Conservation (phyloP, 2,329 filamentous ascomycete genomes). For the Aspergillus ruber region DNA sequence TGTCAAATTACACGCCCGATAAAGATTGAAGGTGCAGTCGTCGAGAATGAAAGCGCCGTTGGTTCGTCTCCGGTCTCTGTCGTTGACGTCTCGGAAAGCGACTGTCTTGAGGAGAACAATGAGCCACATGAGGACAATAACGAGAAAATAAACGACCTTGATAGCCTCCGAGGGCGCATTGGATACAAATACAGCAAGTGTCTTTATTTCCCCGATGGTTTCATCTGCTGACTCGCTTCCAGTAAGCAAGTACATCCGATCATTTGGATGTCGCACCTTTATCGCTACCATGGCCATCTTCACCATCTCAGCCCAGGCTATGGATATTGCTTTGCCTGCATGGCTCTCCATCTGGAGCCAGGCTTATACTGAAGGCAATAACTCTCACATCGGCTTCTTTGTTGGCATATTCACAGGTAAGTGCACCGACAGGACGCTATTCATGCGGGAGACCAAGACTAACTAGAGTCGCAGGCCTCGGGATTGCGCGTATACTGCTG, state of each 20-base stretch:
- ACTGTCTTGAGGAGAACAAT: neutral
- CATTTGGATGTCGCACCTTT: constrained; percentile 4
- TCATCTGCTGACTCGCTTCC: neutral
- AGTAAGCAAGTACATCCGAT: constrained; percentile 6
- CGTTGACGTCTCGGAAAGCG: neutral
- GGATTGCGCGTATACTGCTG: constrained; percentile 2
- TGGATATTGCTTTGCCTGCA: constrained; percentile 6
- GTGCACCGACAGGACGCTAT: neutral
- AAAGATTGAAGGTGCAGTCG: no score
- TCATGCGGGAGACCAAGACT: neutral
- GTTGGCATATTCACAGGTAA: constrained; percentile 2
- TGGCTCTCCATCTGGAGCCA: constrained; percentile 9
- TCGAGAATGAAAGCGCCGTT: neutral
- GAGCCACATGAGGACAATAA: neutral
- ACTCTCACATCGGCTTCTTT: neutral
- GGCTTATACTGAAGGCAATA: neutral
- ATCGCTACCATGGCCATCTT: neutral
- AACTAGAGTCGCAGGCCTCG: constrained; percentile 2
- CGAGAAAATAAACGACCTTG: neutral
- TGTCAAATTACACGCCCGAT: neutral
- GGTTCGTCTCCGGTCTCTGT: neutral
- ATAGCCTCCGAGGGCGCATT: neutral
- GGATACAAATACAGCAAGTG: constrained; percentile 3
- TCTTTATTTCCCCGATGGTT: neutral
- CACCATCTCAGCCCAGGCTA: constrained; percentile 3